Evolutionary conservation across 2,329 filamentous ascomycete species (phyloP).

Genomic region (Fusarium siculi): DNA sequence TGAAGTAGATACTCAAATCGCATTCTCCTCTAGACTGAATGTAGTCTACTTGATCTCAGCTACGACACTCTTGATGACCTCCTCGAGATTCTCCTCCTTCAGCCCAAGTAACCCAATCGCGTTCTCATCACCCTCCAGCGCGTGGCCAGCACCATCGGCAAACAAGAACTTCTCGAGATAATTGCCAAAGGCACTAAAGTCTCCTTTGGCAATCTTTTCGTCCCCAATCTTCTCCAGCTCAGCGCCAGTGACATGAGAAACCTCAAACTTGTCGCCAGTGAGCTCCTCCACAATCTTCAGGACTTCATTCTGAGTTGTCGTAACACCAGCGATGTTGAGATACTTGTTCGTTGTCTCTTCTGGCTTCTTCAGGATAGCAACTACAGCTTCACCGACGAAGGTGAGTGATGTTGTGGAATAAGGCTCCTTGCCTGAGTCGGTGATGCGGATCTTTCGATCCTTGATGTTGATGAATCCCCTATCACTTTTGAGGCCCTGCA

Average conservation of each 20-base stretch:
- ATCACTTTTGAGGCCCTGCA: background rate
- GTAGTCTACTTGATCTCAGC: background rate
- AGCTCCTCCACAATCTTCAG: background rate
- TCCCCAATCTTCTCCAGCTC: background rate
- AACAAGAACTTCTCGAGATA: constrained; percentile 14
- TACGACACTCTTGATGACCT: background rate
- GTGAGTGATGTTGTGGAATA: constrained; percentile 6
- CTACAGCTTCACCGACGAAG: background rate
- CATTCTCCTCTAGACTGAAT: background rate
- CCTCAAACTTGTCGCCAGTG: constrained; percentile 10
- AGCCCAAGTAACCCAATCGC: background rate
- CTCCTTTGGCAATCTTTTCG: constrained; percentile 2
- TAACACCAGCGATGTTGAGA: constrained; percentile 5
- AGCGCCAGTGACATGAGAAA: background rate
- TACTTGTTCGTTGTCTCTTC: constrained; percentile 4
- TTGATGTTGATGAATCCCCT: background rate
- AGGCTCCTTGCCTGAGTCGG: constrained; percentile 6
- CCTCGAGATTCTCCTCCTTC: background rate
- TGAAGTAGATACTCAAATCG: accelerated
- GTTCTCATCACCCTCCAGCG: background rate
- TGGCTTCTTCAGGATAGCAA: background rate
- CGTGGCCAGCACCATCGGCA: background rate
- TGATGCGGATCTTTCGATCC: constrained; percentile 6
- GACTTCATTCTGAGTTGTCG: constrained; percentile 6
- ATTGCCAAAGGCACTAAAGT: constrained; percentile 15